These are phyloP conservation scores for Hericium rajendrae DNA, from an alignment of 768 basidiomycete genomes.

Conservation along the genomic window DNA sequence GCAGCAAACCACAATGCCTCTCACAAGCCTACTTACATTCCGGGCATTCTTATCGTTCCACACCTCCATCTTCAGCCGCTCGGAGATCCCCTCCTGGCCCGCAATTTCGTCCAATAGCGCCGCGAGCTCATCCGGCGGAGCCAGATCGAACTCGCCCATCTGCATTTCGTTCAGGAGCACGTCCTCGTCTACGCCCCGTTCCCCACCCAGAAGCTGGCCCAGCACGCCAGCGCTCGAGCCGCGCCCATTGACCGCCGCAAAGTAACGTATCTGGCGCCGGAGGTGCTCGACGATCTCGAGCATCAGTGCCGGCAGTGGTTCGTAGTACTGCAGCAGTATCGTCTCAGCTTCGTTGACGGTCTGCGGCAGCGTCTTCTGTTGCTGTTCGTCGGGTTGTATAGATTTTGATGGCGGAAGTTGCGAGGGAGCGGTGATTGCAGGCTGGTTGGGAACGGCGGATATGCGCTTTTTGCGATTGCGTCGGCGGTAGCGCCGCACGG, in stretches of 20 bases:
- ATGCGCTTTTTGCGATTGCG: not conserved
- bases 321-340: constrained; percentile 23
- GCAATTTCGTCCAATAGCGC: constrained; percentile 33
- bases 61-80: constrained; percentile 29
- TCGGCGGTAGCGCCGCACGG: constrained; percentile 9
- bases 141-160: not conserved
- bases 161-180: not conserved
- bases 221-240: not conserved
- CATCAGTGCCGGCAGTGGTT: constrained; percentile 30
- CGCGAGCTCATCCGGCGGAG: constrained; percentile 22
- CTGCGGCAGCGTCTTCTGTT: not conserved
- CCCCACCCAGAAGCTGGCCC: constrained; percentile 6
- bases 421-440: not conserved
- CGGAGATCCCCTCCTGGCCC: constrained; percentile 22
- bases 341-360: constrained; percentile 5
- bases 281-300: constrained; percentile 29
- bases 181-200: not conserved
- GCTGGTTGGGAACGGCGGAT: no score
- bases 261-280: constrained; percentile 31
- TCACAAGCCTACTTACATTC: constrained; percentile 24
- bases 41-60: constrained; percentile 33
- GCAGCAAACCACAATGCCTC: not conserved
- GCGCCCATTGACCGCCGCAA: constrained; percentile 14
- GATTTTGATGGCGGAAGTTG: not conserved
- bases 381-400: not conserved